Conservation (phyloP, 176 grass and related monocot genomes). For the Aegilops longissima region DNA sequence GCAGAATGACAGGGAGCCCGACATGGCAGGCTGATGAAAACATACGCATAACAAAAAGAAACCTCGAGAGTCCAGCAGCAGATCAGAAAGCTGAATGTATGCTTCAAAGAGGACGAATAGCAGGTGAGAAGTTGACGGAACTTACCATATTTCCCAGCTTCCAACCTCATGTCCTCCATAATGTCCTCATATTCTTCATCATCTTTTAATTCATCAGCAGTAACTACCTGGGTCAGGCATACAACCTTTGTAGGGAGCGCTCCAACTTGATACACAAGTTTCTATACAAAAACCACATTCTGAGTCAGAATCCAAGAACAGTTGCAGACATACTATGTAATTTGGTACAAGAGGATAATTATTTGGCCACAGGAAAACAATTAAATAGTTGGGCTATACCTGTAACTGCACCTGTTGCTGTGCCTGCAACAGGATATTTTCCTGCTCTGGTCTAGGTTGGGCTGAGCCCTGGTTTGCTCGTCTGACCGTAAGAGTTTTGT, state of each 20-base stretch:
- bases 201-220: slow-evolving; percentile 78
- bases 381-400: slow-evolving; percentile 41
- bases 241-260: slow-evolving; percentile 80
- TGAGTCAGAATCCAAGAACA: slow-evolving; percentile 14
- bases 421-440: slow-evolving; percentile 89
- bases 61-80: background rate
- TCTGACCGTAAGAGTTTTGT: slow-evolving; percentile 96
- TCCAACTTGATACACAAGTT: slow-evolving; percentile 96
- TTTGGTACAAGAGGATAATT: slow-evolving; percentile 4
- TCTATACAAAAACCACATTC: slow-evolving; percentile 48
- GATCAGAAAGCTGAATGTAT: slow-evolving; percentile 20
- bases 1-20: background rate
- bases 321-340: background rate
- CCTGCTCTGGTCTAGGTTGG: slow-evolving; percentile 93
- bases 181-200: slow-evolving; percentile 97
- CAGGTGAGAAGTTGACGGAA: background rate
- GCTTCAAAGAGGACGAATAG: background rate
- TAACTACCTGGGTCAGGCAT: slow-evolving; percentile 85
- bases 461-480: slow-evolving; percentile 87
- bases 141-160: slow-evolving; percentile 93
- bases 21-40: slow-evolving; percentile 10
- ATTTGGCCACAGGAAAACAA: background rate
- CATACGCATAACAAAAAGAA: background rate
- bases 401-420: slow-evolving; percentile 96
- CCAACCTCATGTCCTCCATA: slow-evolving; percentile 95